A percentile compares a stretch with the other conserved stretches of the same genome.
Conservation (phyloP, 148 eudicot genomes). For the Nepenthes mirabilis region DNA sequence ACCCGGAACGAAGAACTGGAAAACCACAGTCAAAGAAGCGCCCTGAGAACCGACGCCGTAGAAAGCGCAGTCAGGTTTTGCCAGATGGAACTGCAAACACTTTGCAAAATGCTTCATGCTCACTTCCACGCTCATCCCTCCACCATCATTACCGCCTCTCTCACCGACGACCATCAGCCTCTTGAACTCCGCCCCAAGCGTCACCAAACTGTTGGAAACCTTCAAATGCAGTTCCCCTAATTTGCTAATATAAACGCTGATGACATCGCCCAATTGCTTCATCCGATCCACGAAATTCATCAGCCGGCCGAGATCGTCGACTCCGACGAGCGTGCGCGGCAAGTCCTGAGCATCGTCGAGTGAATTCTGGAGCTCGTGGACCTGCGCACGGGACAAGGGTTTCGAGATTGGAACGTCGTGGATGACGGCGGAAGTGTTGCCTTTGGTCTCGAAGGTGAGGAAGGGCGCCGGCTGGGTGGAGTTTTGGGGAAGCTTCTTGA, state of each 20-base stretch:
- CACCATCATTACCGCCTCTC: constrained; percentile 26
- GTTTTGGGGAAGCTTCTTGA: constrained; percentile 72
- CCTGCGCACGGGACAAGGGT: constrained; percentile 66
- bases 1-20: constrained; percentile 83
- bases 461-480: constrained; percentile 60
- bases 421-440: constrained; percentile 70
- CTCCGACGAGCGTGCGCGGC: constrained; percentile 58
- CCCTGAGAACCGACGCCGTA: constrained; percentile 70
- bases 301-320: constrained; percentile 49
- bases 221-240: constrained; percentile 72
- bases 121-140: constrained; percentile 62
- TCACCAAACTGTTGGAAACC: constrained; percentile 54
- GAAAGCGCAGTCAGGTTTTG: constrained; percentile 78
- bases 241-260: constrained; percentile 44
- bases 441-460: constrained; percentile 72
- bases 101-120: constrained; percentile 83
- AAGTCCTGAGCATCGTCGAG: constrained; percentile 67
- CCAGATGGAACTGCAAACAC: constrained; percentile 75
- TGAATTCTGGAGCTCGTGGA: constrained; percentile 59
- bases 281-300: constrained; percentile 66
- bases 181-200: constrained; percentile 77
- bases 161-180: constrained; percentile 60
- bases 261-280: constrained; percentile 78
- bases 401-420: constrained; percentile 94
- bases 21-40: constrained; percentile 71